Conservation (phyloP, 179 eudicot species). For the Spergularia azorica region DNA sequence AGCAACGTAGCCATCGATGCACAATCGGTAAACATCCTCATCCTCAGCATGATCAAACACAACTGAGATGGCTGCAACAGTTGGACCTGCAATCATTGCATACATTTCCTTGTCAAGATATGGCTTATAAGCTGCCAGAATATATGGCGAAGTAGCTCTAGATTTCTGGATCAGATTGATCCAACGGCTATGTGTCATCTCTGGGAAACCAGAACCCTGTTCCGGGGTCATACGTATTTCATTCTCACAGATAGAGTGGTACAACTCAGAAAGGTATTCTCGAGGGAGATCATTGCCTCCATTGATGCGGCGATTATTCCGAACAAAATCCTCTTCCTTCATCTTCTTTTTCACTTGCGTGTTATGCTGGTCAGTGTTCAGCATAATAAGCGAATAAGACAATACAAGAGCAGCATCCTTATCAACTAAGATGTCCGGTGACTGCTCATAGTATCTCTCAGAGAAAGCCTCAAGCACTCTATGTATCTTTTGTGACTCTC, state of each 20-base stretch:
- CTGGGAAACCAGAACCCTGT: conserved; percentile 50
- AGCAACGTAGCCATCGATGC: conserved; percentile 70
- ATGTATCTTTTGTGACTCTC: conserved; percentile 75
- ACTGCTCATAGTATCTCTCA: conserved; percentile 71
- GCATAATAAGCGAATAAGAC: conserved; percentile 73
- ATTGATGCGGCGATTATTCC: conserved; percentile 66
- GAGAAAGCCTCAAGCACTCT: conserved; percentile 77
- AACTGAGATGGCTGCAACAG: conserved; percentile 77
- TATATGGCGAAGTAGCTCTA: conserved; percentile 51
- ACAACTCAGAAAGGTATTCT: conserved; percentile 63
- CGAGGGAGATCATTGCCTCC: conserved; percentile 78
- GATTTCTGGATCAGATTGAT: conserved; percentile 62
- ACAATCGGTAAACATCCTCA: conserved; percentile 63
- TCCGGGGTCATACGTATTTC: conserved; percentile 71
- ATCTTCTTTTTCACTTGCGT: conserved; percentile 78
- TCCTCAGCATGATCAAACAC: conserved; percentile 71
- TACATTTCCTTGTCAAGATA: conserved; percentile 73
- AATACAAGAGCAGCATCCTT: conserved; percentile 75
- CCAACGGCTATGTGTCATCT: conserved; percentile 63
- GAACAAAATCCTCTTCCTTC: conserved; percentile 80
- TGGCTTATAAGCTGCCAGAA: conserved; percentile 44
- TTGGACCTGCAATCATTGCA: conserved; percentile 64
- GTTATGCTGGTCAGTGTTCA: conserved; percentile 79
- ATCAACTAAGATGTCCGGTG: conserved; percentile 57
- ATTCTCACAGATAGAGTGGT: conserved; percentile 62